Conservation (phyloP, 83 land plant genomes). For the Picea mariana region DNA sequence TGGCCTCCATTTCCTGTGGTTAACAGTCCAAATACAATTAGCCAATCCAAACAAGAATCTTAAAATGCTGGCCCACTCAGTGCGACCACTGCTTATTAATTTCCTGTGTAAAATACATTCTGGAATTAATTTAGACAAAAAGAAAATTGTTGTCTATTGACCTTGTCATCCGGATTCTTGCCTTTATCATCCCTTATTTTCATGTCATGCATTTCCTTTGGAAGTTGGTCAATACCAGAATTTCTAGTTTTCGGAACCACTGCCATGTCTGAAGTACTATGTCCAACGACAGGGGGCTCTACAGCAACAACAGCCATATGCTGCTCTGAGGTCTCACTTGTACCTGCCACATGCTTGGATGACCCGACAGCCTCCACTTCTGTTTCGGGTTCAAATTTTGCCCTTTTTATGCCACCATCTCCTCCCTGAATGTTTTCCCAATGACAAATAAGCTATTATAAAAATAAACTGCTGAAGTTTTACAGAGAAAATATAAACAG, state of each 20-base stretch:
- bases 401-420: constrained; percentile 57
- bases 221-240: constrained; percentile 67
- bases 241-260: constrained; percentile 35
- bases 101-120: background rate
- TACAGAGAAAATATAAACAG: background rate
- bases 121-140: constrained; percentile 5
- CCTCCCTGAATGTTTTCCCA: constrained; percentile 44
- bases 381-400: constrained; percentile 53
- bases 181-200: constrained; percentile 71
- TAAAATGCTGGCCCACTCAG: background rate
- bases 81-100: background rate
- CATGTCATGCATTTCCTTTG: constrained; percentile 88
- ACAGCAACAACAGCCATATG: constrained; percentile 36
- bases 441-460: background rate
- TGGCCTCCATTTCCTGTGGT: constrained; percentile 40
- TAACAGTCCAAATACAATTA: background rate
- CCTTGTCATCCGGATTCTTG: constrained; percentile 57
- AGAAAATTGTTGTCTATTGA: constrained; percentile 5
- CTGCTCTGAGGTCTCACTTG: constrained; percentile 27
- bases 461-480: background rate
- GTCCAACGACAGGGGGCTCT: constrained; percentile 26
- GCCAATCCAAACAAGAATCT: background rate
- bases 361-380: constrained; percentile 22
- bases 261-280: constrained; percentile 32
- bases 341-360: constrained; percentile 12